Conservation (phyloP, 2,329 filamentous ascomycete genomes). For the Trichoderma semiorbis region DNA sequence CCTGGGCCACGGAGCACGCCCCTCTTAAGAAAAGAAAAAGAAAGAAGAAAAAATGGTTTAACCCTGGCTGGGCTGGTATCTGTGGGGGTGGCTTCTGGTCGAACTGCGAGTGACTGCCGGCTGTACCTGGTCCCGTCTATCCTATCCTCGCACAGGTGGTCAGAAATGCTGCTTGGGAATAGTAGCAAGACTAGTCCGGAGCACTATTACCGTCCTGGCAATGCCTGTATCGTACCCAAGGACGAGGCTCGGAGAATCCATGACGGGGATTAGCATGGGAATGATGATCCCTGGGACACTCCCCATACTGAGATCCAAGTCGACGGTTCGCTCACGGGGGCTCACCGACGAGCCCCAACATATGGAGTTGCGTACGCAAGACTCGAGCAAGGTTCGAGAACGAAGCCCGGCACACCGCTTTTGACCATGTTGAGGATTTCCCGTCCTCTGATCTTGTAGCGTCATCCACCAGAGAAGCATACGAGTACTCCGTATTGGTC, state of each 20-base stretch:
- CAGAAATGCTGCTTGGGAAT: neutral
- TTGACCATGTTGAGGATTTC: neutral
- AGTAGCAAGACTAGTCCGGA: neutral
- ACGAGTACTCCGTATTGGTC: neutral
- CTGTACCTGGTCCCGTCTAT: neutral
- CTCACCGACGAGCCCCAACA: constrained; percentile 8
- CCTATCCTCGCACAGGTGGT: neutral
- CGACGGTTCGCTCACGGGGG: constrained; percentile 1
- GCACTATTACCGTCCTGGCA: neutral
- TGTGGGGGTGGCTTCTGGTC: constrained; percentile 17
- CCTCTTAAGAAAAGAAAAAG: neutral
- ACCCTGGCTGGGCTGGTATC: constrained; percentile 6
- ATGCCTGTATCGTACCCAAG: neutral
- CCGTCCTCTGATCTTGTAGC: neutral
- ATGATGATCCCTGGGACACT: constrained; percentile 9
- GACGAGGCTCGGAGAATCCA: neutral
- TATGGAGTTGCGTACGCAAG: constrained; percentile 1
- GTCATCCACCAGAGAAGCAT: neutral
- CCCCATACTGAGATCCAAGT: neutral
- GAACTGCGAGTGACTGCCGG: constrained; percentile 9
- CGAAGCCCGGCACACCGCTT: constrained; percentile 8
- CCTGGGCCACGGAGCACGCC: constrained; percentile 1
- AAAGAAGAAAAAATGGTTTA: neutral
- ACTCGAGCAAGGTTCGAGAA: neutral
- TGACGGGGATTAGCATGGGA: neutral